Percentiles rank a stretch among this genome's conserved stretches.
Conservation (phyloP, 2,329 filamentous ascomycete species). For the Paraconiothyrium sp. region DNA sequence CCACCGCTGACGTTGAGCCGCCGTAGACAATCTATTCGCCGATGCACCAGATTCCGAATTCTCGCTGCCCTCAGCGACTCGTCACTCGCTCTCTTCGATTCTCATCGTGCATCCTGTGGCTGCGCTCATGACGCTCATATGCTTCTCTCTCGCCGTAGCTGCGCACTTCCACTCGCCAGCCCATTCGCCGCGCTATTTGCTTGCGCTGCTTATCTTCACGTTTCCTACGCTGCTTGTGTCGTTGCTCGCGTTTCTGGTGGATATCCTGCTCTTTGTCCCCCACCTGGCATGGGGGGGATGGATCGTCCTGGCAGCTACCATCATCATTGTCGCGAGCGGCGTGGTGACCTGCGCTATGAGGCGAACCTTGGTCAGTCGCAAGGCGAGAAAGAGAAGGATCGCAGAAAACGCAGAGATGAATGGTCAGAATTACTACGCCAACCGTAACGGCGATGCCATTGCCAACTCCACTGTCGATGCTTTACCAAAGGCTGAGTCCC, state of each 20-base stretch:
- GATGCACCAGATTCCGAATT: conserved; percentile 62
- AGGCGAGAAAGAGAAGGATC: conserved; percentile 91
- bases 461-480: conserved; percentile 32
- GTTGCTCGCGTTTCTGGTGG: conserved; percentile 88
- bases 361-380: conserved; percentile 86
- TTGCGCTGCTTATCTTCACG: conserved; percentile 84
- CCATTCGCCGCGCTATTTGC: conserved; percentile 88
- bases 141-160: conserved; percentile 79
- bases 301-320: conserved; percentile 87
- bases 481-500: conserved; percentile 62
- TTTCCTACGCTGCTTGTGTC: conserved; percentile 85
- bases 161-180: conserved; percentile 88
- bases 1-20: conserved; percentile 25
- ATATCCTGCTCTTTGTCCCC: conserved; percentile 93
- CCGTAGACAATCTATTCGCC: conserved; percentile 59
- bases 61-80: conserved; percentile 70
- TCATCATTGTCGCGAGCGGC: conserved; percentile 81
- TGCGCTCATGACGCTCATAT: conserved; percentile 83
- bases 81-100: conserved; percentile 81
- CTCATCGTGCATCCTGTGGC: conserved; percentile 94
- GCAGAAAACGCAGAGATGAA: conserved; percentile 97
- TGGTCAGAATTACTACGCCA: conserved; percentile 84
- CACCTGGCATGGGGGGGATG: conserved; percentile 95
- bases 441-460: conserved; percentile 47
- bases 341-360: conserved; percentile 95